These are phyloP conservation scores for Durio zibethinus DNA, from an alignment of 345 rosid genomes.

Conservation along the genomic window DNA sequence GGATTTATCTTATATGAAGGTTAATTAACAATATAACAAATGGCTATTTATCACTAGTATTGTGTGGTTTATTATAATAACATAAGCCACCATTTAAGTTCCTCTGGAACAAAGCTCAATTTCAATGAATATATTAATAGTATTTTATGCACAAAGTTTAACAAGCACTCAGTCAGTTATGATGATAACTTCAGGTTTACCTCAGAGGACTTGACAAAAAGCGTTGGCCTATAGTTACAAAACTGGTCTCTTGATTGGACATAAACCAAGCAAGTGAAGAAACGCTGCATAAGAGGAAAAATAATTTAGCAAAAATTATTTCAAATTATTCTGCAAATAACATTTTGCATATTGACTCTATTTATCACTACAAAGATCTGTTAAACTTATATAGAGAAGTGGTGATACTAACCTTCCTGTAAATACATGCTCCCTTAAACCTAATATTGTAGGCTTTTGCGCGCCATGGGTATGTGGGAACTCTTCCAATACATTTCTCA, in stretches of 20 bases:
- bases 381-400: not conserved
- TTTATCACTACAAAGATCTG: not conserved
- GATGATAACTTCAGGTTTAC: conserved; percentile 32
- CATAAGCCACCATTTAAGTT: not conserved
- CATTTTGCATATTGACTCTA: not conserved
- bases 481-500: conserved; percentile 92
- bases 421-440: conserved; percentile 95
- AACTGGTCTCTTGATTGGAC: conserved; percentile 98
- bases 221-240: conserved; percentile 94
- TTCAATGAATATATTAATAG: not conserved
- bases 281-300: conserved; percentile 53
- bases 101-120: not conserved
- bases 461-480: conserved; percentile 40
- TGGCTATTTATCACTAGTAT: not conserved
- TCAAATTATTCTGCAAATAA: not conserved
- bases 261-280: conserved; percentile 99
- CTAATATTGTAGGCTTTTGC: conserved; percentile 80
- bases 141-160: not conserved
- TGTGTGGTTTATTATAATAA: not conserved
- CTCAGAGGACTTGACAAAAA: conserved; percentile 93
- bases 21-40: not conserved
- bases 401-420: conserved; percentile 77
- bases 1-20: not conserved
- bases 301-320: conserved; percentile 5
- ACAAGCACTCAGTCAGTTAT: not conserved